phyloP scores from a whole-genome alignment of 768 basidiomycete genomes.

The Zangia roseola region DNA sequence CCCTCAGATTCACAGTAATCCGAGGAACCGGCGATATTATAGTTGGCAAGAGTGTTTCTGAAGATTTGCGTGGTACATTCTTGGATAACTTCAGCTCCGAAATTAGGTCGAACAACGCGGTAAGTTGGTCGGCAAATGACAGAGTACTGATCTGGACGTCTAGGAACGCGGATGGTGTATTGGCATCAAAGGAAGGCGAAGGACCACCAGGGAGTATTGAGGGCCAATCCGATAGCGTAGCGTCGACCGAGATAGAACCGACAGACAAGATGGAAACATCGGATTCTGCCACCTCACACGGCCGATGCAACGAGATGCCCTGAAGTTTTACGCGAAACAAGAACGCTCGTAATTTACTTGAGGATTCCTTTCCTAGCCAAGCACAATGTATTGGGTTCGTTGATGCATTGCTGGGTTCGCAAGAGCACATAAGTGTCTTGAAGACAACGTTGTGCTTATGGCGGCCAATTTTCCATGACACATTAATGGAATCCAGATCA shows the following conservation, averaged over 20 bases:
- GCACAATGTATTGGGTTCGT: slow-evolving; percentile 45
- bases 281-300: slow-evolving; percentile 32
- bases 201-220: slow-evolving; percentile 40
- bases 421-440: slow-evolving; percentile 38
- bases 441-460: slow-evolving; percentile 45
- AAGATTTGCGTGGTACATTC: slow-evolving; percentile 7
- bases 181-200: slow-evolving; percentile 46
- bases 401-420: slow-evolving; percentile 48
- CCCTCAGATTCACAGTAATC: slow-evolving; percentile 43
- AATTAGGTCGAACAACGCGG: slow-evolving; percentile 45
- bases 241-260: slow-evolving; percentile 27
- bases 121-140: slow-evolving; percentile 52
- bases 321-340: slow-evolving; percentile 42
- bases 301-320: slow-evolving; percentile 47
- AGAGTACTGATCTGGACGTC: slow-evolving; percentile 44
- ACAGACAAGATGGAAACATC: slow-evolving; percentile 31
- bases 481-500: slow-evolving; percentile 45
- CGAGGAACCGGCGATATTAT: slow-evolving; percentile 47
- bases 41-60: slow-evolving; percentile 27
- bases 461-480: slow-evolving; percentile 37
- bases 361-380: slow-evolving; percentile 52
- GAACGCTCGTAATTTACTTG: slow-evolving; percentile 43
- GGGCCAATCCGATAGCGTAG: slow-evolving; percentile 62
- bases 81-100: slow-evolving; percentile 16
- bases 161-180: slow-evolving; percentile 53